Evolutionary conservation across 2,329 filamentous ascomycete species (phyloP), one percentile per base, ranked within the genome.

Genomic region (Chrysosphaeria jannelii): DNA sequence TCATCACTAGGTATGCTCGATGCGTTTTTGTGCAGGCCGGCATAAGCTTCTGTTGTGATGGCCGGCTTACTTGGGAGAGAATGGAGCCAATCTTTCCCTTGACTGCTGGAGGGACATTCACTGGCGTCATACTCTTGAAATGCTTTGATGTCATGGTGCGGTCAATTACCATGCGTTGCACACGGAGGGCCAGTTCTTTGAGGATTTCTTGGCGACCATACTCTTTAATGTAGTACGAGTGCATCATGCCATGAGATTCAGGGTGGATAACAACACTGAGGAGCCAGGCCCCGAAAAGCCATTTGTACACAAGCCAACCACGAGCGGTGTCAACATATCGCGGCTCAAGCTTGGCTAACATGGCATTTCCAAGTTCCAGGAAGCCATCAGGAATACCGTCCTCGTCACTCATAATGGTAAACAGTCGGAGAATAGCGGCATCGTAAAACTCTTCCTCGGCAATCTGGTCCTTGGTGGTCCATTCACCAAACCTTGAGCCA

Each of bases 161-260:
- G 35, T 79, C 72, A 28, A 72, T 62, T 8, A 81, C 74, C 31
- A 74, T 57, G 35, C 71, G 67, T 38, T 79, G 70, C 23, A 74
- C 70, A 30, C 69, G 64, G 39, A 71, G 63, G 26, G 71, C 76
- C 27, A 91, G 68, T 39, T 81, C 70, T 35, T 66, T 67, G 26
- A 71, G 47, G 27, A 71, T 70, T 41, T 67, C 79, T 36, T 89
- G 72, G 20, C 85, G 63, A 20, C 76, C 78, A 43, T 81, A 76
- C 34, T 88, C 75, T 23, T 72, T 79, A 35, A 93, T 76, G 45
- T 90, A 75, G 41, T 89, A 81, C 35, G 89, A 75, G 27, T 75
- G 59, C 50, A 93, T 67, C 47, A 71, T 61, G 25, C 62, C 60
- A 33, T 63, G 56, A 24, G 56, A 78, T 55, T 97, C 85, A 8